Percentiles rank a stretch among this genome's conserved stretches.
Conservation (phyloP, 495 filamentous ascomycete genomes). For the Elaphomyces granulatus region DNA sequence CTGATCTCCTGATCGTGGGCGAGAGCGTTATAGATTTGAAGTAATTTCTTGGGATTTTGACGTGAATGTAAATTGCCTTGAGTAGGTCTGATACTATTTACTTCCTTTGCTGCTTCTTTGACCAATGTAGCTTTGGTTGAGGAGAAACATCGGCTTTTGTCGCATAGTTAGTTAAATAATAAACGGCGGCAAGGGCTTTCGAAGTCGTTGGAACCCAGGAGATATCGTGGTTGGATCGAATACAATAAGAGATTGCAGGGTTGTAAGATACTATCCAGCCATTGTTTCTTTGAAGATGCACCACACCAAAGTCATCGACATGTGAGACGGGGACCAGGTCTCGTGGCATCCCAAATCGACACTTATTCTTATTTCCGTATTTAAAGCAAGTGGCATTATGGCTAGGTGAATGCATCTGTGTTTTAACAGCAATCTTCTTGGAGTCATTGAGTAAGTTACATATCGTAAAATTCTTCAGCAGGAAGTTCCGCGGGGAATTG, state of each 20-base stretch:
- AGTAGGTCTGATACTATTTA: no score
- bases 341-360: slow-evolving; percentile 10
- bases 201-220: slow-evolving; percentile 7
- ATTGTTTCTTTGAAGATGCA: slow-evolving; percentile 7
- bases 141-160: slow-evolving; percentile 9
- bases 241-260: slow-evolving; percentile 6
- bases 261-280: slow-evolving; percentile 8
- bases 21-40: no score
- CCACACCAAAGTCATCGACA: slow-evolving; percentile 4
- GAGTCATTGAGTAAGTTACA: not conserved
- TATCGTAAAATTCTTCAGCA: slow-evolving; percentile 1
- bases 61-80: no score
- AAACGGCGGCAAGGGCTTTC: slow-evolving; percentile 7
- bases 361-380: slow-evolving; percentile 5
- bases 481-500: not conserved
- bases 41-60: no score
- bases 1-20: no score
- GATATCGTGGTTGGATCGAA: slow-evolving; percentile 9
- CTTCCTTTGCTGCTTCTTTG: no score
- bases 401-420: slow-evolving; percentile 5
- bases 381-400: slow-evolving; percentile 9
- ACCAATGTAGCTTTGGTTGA: slow-evolving; percentile 2
- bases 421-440: slow-evolving; percentile 2
- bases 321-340: slow-evolving; percentile 1
- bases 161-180: slow-evolving; percentile 13